Conservation (phyloP, 345 rosid genomes). For the Populus nigra region DNA sequence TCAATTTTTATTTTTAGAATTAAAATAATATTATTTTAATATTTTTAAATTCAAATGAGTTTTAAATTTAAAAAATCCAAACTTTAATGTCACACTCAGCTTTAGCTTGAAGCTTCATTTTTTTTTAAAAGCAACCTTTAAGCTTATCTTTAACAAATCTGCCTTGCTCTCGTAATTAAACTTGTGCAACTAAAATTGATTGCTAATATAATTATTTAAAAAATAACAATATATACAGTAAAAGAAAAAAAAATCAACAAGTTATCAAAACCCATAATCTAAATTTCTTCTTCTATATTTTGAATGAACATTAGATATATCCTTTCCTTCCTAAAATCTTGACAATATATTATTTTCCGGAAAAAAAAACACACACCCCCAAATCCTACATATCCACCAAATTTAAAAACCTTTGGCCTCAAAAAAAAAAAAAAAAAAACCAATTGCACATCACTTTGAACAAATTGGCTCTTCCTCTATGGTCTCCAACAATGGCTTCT, state of each 20-base stretch:
- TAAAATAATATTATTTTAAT: no score
- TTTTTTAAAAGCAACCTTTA: no score
- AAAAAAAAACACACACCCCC: not conserved
- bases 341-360: not conserved
- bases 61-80: no score
- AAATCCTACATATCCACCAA: not conserved
- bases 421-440: not conserved
- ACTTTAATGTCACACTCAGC: no score
- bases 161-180: not conserved
- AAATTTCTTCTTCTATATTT: not conserved
- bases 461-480: constrained; percentile 56
- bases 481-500: constrained; percentile 77
- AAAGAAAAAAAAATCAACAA: not conserved
- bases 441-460: constrained; percentile 15
- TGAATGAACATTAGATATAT: not conserved
- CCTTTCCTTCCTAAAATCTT: not conserved
- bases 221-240: no score
- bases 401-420: not conserved
- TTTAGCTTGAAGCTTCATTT: no score
- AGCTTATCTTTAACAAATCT: no score
- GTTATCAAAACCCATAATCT: not conserved
- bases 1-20: no score
- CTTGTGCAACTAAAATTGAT: not conserved
- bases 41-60: no score
- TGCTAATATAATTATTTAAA: not conserved